Evolutionary conservation across 2,329 filamentous ascomycete genomes (phyloP), one percentile per base, ranked within the genome.

Genomic region (Ophiognomonia clavigignenti-juglandacearum): DNA sequence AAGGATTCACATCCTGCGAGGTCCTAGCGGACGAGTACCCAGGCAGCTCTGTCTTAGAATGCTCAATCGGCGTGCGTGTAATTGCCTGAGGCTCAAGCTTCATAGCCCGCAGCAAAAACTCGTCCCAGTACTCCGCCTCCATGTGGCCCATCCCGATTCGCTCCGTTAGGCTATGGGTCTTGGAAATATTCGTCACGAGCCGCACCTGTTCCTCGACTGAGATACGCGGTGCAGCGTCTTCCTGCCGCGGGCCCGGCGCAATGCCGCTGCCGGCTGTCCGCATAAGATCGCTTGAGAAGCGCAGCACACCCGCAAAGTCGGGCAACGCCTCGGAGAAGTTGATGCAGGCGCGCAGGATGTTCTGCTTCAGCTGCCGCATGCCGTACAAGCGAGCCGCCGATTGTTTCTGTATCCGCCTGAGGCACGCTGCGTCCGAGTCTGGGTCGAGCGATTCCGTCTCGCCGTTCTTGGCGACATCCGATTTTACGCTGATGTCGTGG

Each of bases 281-380:
- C 51, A 98, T 71, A 20, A 97, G 71, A 57, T 95, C 83, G 54
- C 89, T 85, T 1, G 90, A 95, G 62, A 91, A 95, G 50, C 82
- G 83, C 19, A 97, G 70, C n/a, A 96, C 88, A 5, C 92, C 92
- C 39, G 85, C 77, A 57, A 96, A 93, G 63, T 97, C 91, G 2
- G 92, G 91, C 45, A 97, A 71, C 1, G 93, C 92, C 69, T 98
- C 93, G 45, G 88, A 95, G 52, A 97, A 87, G 63, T 90, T 90
- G 58, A 96, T 89, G 59, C 92, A 95, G n/a, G 86, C 84, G 54
- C 88, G 81, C 10, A 97, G 72, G 43, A 97, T 82, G 61, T 95
- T 88, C 44, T 95, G 75, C 64, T 97, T 97, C 55, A 96, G 70
- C 48, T 79, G 78, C 10, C 82, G 71, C 58, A 91, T 88, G 4